Conservation (phyloP, 2,329 filamentous ascomycete species). For the Arthrinium phaeospermum region DNA sequence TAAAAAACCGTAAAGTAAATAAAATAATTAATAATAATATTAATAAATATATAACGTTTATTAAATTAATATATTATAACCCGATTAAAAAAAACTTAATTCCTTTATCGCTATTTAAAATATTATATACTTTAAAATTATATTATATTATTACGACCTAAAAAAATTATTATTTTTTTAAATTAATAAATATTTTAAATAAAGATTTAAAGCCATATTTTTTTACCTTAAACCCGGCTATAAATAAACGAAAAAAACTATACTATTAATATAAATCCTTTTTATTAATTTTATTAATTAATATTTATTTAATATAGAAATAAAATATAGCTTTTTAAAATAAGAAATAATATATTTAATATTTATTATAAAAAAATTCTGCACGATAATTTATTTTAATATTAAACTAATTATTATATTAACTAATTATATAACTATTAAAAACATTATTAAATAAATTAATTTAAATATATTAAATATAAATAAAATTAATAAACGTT, state of each 20-base stretch:
- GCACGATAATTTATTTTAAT: constrained; percentile 8
- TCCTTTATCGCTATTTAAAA: background rate
- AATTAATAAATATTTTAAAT: background rate
- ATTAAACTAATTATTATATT: background rate
- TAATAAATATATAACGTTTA: background rate
- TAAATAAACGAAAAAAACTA: background rate
- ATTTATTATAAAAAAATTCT: background rate
- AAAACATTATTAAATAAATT: background rate
- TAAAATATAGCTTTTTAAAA: background rate
- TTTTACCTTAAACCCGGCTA: background rate
- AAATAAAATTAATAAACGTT: background rate
- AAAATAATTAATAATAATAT: background rate
- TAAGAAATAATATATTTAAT: background rate
- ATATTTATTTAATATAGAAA: background rate
- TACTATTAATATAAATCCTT: background rate
- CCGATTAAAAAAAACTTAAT: background rate
- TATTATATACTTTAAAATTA: background rate
- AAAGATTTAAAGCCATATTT: constrained; percentile 19
- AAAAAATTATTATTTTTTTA: background rate
- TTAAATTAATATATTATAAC: background rate
- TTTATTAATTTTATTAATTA: background rate
- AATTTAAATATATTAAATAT: constrained; percentile 4
- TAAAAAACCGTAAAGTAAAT: background rate
- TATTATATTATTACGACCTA: background rate
- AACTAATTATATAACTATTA: no score